Conservation (phyloP, 1,139 yeast species). For the Williopsis jadinii region DNA sequence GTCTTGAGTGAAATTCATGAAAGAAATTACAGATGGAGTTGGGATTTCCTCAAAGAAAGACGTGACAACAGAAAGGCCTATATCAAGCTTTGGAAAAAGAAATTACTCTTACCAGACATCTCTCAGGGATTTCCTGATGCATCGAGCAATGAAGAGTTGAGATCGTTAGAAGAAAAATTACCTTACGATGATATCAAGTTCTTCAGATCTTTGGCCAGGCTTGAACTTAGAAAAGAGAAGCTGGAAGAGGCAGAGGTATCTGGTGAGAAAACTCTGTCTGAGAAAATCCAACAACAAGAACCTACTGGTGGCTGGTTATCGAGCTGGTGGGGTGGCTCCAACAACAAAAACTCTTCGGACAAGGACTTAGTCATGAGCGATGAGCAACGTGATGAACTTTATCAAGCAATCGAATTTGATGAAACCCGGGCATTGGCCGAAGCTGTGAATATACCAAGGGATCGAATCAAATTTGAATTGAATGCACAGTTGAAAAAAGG, state of each 20-base stretch:
- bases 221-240: conserved; percentile 54
- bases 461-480: conserved; percentile 60
- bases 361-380: conserved; percentile 40
- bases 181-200: conserved; percentile 76
- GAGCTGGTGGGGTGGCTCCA: conserved; percentile 46
- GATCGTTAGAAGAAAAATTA: conserved; percentile 51
- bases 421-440: conserved; percentile 51
- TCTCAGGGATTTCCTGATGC: conserved; percentile 22
- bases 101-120: conserved; percentile 30
- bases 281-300: background rate
- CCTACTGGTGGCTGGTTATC: conserved; percentile 45
- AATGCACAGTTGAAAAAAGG: conserved; percentile 70
- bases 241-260: conserved; percentile 18
- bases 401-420: conserved; percentile 90
- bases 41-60: conserved; percentile 72
- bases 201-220: conserved; percentile 74
- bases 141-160: conserved; percentile 35
- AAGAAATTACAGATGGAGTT: conserved; percentile 74
- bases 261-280: conserved; percentile 13
- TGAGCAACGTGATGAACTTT: conserved; percentile 74
- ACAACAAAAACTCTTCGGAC: conserved; percentile 20
- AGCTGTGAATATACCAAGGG: conserved; percentile 63
- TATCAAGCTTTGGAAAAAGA: conserved; percentile 60
- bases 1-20: conserved; percentile 78
- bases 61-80: conserved; percentile 69